Percentiles rank a stretch among this genome's conserved stretches.
Evolutionary conservation across 1,284 basidiomycete genomes (phyloP).

Genomic region (Cerrena zonata): DNA sequence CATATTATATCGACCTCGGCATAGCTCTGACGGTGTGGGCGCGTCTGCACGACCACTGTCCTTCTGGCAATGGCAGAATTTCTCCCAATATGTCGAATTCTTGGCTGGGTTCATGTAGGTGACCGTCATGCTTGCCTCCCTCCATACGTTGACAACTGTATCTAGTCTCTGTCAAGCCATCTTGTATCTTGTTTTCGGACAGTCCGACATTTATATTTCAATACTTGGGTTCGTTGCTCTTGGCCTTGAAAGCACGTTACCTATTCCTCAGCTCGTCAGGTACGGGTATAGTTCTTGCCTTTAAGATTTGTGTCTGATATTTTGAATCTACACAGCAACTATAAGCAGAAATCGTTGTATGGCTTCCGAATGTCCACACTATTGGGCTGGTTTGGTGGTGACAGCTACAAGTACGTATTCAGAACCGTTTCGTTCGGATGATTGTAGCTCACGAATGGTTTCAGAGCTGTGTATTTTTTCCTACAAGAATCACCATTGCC

Average conservation of each 20-base stretch:
- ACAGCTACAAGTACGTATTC: conserved; percentile 69
- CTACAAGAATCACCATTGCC: conserved; percentile 63
- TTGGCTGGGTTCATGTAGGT: conserved; percentile 70
- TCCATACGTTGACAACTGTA: neutral
- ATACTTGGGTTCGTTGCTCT: conserved; percentile 73
- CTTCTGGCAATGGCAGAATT: conserved; percentile 84
- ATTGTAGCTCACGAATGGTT: conserved; percentile 4
- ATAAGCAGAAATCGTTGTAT: conserved; percentile 70
- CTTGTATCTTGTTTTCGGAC: conserved; percentile 69
- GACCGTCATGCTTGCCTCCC: conserved; percentile 15
- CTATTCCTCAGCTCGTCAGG: conserved; percentile 76
- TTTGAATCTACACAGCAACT: conserved; percentile 47
- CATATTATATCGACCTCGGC: conserved; percentile 57
- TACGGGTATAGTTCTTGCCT: conserved; percentile 25
- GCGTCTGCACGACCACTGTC: conserved; percentile 62
- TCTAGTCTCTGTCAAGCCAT: conserved; percentile 65
- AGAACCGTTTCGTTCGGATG: conserved; percentile 3
- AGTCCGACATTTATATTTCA: conserved; percentile 56
- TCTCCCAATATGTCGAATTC: conserved; percentile 76
- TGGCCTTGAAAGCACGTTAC: conserved; percentile 77
- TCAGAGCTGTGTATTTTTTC: conserved; percentile 73
- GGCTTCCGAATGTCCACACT: conserved; percentile 80
- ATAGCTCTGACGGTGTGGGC: conserved; percentile 53
- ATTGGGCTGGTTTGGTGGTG: conserved; percentile 76
- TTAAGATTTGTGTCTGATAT: conserved; percentile 9